These are phyloP conservation scores for Vaccinium vitisidaea DNA, from an alignment of 148 eudicot species.

Conservation along the genomic window DNA sequence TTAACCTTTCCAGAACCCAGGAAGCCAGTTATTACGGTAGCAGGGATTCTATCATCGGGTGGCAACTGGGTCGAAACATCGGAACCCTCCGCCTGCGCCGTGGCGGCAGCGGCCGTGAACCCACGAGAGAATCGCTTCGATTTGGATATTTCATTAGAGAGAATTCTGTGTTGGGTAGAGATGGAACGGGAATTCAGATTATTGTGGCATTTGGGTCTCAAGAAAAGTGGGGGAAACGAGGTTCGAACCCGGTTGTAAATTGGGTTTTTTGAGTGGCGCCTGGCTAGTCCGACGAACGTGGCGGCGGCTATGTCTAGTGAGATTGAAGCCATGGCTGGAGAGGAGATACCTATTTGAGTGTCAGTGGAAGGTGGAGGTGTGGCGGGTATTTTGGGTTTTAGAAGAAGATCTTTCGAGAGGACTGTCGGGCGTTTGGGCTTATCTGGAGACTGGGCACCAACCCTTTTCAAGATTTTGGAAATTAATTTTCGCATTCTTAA, in stretches of 20 bases:
- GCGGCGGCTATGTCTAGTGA: conserved; percentile 51
- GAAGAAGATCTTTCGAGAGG: neutral
- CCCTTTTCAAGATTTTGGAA: too few species aligned
- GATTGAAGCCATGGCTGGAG: conserved; percentile 49
- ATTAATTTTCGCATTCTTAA: too few species aligned
- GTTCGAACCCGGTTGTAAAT: conserved; percentile 13
- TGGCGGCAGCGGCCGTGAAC: conserved; percentile 32
- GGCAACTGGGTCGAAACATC: conserved; percentile 61
- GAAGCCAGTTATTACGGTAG: conserved; percentile 94
- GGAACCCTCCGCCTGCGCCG: conserved; percentile 43
- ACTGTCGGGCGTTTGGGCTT: neutral
- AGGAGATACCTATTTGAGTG: neutral
- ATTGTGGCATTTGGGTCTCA: conserved; percentile 5
- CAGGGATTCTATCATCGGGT: conserved; percentile 86
- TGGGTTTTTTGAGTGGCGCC: conserved; percentile 27
- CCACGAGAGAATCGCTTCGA: conserved; percentile 24
- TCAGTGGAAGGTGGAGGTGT: too few species aligned
- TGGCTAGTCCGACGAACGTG: conserved; percentile 39
- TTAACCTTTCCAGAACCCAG: conserved; percentile 93
- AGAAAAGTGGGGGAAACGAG: conserved; percentile 22
- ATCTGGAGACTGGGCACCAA: neutral
- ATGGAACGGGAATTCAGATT: neutral
- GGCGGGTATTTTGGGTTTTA: neutral
- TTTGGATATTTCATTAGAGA: conserved; percentile 10
- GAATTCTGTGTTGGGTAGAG: conserved; percentile 21